Evolutionary conservation across 148 eudicot genomes (phyloP).

Genomic region (Chenopodium suecicum): DNA sequence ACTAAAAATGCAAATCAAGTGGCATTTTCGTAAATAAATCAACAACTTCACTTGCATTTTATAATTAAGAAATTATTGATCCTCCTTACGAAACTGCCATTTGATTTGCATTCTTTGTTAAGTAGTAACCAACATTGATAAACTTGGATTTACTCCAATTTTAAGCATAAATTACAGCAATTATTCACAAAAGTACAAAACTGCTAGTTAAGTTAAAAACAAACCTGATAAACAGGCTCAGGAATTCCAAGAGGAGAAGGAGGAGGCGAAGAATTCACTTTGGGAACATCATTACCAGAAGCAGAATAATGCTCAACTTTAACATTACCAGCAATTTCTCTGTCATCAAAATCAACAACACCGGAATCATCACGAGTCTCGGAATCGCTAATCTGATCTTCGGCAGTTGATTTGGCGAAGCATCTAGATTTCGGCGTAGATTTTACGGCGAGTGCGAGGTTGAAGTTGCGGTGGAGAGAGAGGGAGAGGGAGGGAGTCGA

Average conservation of each 20-base stretch:
- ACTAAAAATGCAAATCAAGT: too few relatives aligned
- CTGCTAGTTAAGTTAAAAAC: not conserved
- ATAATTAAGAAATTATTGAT: too few relatives aligned
- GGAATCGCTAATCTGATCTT: conserved; percentile 37
- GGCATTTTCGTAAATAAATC: too few relatives aligned
- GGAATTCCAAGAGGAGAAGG: conserved; percentile 69
- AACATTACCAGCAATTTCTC: conserved; percentile 12
- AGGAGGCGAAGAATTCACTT: conserved; percentile 19
- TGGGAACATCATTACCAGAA: conserved; percentile 21
- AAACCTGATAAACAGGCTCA: conserved; percentile 90
- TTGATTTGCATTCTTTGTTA: too few relatives aligned
- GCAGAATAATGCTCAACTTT: conserved; percentile 16
- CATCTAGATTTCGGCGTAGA: conserved; percentile 26
- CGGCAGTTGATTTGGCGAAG: conserved; percentile 44
- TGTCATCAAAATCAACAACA: conserved; percentile 31
- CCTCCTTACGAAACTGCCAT: too few relatives aligned
- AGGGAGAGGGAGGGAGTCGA: not conserved
- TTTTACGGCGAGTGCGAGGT: conserved; percentile 2
- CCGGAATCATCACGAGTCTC: conserved; percentile 19
- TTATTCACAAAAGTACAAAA: not conserved
- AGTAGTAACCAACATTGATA: too few relatives aligned
- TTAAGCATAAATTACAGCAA: not conserved
- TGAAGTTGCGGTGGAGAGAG: conserved; percentile 18
- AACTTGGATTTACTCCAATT: too few relatives aligned
- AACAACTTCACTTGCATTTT: too few relatives aligned